Evolutionary conservation across 108 stramenopile species (phyloP), one percentile per base, ranked within the genome.

Genomic region (Nannochloropsis gaditana): DNA sequence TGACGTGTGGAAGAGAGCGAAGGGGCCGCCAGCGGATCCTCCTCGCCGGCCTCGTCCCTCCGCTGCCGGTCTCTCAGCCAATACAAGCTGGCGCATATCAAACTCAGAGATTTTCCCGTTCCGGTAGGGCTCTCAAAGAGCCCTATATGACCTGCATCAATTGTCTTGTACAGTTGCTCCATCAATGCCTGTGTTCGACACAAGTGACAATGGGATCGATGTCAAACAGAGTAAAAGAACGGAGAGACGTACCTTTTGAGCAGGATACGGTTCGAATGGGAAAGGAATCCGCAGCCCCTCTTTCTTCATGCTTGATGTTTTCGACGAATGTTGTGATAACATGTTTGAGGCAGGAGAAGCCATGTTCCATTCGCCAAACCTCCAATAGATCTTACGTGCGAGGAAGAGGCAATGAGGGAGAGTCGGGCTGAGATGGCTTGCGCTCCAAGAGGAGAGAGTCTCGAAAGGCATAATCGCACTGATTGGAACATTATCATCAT

Each of bases 91-190:
- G 85, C 86, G 86, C 90, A 90, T 45, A 91, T 91, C 2, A 91
- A 89, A 80, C 90, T 91, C 44, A 91, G 89, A 15, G 89, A 91
- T 41, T 91, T 91, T 42, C 91, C 91, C 88, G 91, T 90, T 42
- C 91, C 91, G 2, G 91, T 92, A 5, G 91, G 91, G n/a, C 91
- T 91, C 84, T 92, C 91, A 42, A 92, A 91, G 80, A 92, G 87
- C 43, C 90, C 91, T 5, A 91, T 47, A 9, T 83, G 83, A 19
- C 90, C 88, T 11, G 43, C 83, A 2, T 91, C 91, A 6, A 92
- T 41, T 10, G 90, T 47, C 11, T 86, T 82, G 45, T 89, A 90
- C 41, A 91, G 80, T 31, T 89, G 86, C 21, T 45, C 19, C 88
- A 89, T 89, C 59, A 73, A 73, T 15, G 59, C 59, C 59, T 73